A percentile compares a stretch with the other conserved stretches of the same genome.
These are phyloP conservation scores for Scleroderma bovista DNA, from an alignment of 768 basidiomycete species.

Conservation along the genomic window DNA sequence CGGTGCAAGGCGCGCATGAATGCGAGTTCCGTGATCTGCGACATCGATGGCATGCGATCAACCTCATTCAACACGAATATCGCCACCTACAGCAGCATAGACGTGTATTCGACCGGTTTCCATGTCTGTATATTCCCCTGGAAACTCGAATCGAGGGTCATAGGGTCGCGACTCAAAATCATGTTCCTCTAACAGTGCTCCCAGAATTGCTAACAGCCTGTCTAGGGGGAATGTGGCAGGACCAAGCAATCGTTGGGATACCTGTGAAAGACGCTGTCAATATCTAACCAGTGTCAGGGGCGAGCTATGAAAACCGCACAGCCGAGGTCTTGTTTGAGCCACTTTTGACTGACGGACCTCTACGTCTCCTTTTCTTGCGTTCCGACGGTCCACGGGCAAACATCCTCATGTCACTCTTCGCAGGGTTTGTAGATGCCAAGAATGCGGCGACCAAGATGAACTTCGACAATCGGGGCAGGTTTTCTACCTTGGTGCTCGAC, in stretches of 20 bases:
- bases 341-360: conserved; percentile 31
- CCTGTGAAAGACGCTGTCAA: conserved; percentile 29
- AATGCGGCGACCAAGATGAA: conserved; percentile 74
- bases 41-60: conserved; percentile 1
- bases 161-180: conserved; percentile 41
- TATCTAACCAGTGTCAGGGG: not conserved
- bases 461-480: conserved; percentile 63
- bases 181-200: conserved; percentile 71
- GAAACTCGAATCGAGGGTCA: conserved; percentile 44
- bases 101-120: conserved; percentile 60
- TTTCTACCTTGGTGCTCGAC: conserved; percentile 19
- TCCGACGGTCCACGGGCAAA: conserved; percentile 74
- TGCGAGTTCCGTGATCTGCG: conserved; percentile 61
- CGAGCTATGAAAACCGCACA: conserved; percentile 36
- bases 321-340: conserved; percentile 37
- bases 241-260: conserved; percentile 74
- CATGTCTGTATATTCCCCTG: conserved; percentile 73
- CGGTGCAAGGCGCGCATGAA: conserved; percentile 63
- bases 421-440: conserved; percentile 80
- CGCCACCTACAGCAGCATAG: conserved; percentile 47
- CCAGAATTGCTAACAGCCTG: conserved; percentile 73
- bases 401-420: conserved; percentile 74
- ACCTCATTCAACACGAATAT: not conserved
- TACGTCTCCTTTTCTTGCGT: conserved; percentile 48
- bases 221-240: conserved; percentile 77